Evolutionary conservation across 441 rosid species (phyloP).

Genomic region (Pelargonium citronellum): DNA sequence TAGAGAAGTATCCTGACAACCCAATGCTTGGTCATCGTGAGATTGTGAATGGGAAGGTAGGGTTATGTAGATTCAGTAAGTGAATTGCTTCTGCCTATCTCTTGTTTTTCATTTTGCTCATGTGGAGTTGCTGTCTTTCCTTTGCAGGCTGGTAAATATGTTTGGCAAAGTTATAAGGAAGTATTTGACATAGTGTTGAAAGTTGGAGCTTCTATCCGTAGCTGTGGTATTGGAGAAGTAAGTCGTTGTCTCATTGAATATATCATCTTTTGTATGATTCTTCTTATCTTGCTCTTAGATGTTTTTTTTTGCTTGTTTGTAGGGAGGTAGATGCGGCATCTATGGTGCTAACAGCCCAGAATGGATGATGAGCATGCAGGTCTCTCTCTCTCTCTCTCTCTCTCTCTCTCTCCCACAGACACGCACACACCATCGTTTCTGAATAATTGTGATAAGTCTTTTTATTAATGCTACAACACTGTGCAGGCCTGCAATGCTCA

Average conservation of each 20-base stretch:
- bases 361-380: constrained; percentile 99
- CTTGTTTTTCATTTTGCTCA: background rate
- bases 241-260: background rate
- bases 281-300: constrained; percentile 6
- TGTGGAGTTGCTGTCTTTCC: constrained; percentile 11
- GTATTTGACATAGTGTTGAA: constrained; percentile 69
- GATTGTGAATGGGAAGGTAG: constrained; percentile 66
- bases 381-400: constrained; percentile 18
- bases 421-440: background rate
- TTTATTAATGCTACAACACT: constrained; percentile 19
- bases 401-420: background rate
- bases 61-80: background rate
- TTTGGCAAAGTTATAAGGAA: constrained; percentile 73
- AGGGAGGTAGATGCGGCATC: constrained; percentile 89
- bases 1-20: constrained; percentile 65
- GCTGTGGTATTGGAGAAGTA: constrained; percentile 74
- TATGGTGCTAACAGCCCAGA: constrained; percentile 79
- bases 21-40: constrained; percentile 78
- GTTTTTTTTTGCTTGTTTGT: constrained; percentile 14
- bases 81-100: background rate
- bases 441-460: background rate
- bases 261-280: background rate
- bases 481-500: constrained; percentile 97
- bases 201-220: constrained; percentile 75
- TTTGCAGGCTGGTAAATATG: constrained; percentile 65